Evolutionary conservation across 1,284 basidiomycete species (phyloP).

Genomic region (Chalciporus piperatoides): DNA sequence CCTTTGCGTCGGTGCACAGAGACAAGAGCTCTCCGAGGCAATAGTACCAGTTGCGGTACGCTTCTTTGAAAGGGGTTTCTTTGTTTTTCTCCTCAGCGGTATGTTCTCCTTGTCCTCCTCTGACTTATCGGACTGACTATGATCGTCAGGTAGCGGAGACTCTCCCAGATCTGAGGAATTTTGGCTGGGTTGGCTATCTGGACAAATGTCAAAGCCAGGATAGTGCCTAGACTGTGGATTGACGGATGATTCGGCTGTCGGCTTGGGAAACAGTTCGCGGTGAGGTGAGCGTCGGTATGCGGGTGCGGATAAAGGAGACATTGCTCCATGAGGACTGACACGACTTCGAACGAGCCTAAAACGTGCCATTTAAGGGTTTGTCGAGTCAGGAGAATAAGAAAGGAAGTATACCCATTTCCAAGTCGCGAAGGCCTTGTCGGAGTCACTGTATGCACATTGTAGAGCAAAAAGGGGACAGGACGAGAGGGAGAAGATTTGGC

Average conservation of each 20-base stretch:
- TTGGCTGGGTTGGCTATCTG: slow-evolving; percentile 44
- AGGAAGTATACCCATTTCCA: slow-evolving; percentile 22
- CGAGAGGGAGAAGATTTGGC: slow-evolving; percentile 21
- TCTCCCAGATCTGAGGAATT: slow-evolving; percentile 2
- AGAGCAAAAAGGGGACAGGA: slow-evolving; percentile 15
- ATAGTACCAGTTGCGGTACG: slow-evolving; percentile 14
- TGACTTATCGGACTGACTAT: slow-evolving; percentile 20
- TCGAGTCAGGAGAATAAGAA: neutral
- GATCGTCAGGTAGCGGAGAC: slow-evolving; percentile 8
- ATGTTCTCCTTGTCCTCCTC: slow-evolving; percentile 57
- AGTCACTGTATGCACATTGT: slow-evolving; percentile 20
- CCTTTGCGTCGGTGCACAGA: slow-evolving; percentile 6
- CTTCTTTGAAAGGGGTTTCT: slow-evolving; percentile 35
- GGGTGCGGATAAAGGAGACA: slow-evolving; percentile 18
- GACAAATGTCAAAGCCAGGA: slow-evolving; percentile 65
- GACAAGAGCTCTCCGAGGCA: slow-evolving; percentile 20
- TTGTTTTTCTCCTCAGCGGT: slow-evolving; percentile 39
- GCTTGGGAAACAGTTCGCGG: slow-evolving; percentile 26
- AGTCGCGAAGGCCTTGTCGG: slow-evolving; percentile 24
- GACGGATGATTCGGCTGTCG: slow-evolving; percentile 39
- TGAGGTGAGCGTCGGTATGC: slow-evolving; percentile 11
- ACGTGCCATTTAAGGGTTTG: neutral
- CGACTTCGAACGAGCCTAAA: slow-evolving; percentile 17
- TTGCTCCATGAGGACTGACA: slow-evolving; percentile 8
- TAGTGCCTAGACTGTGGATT: slow-evolving; percentile 65